Base-by-base conservation (phyloP, 441 rosid species). In the Viola pubescens region DNA sequence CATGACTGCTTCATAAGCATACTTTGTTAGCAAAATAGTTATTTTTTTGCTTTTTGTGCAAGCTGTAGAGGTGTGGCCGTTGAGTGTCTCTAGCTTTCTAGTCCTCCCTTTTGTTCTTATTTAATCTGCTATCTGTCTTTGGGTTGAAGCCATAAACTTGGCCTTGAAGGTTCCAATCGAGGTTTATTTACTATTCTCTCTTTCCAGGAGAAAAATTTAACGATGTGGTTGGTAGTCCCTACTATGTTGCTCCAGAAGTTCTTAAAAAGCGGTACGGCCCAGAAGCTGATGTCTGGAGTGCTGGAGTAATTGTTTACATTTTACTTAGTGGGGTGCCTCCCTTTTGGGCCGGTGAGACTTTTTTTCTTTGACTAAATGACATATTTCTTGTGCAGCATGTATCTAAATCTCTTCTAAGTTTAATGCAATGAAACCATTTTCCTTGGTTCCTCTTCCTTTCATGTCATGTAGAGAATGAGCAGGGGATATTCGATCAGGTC, bases 261-360 rank as follows among this genome's bases (percentile, higher is more conserved):
- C 80, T 92, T 64, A 77, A 72, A 69, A 92, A 92, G 74, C 85
- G 69, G 54, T 92, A 92, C 60, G 97, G 97, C 66, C 91, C 84
- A 50, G 97, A 92, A 78, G 81, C 97, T 53, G 98, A 92, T 77
- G 98, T 92, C 7, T 89, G 98, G 98, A 92, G 98, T 79, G 98
- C 97, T 57, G 98, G 98, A 69, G 91, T 92, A 50, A 89, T 91
- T 59, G 76, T 89, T 63, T 91, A 87, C 77, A 91, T 91, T 67
- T 79, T 91, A 43, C 77, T 91, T 68, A 87, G 97, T 51, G 98
- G 98, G 59, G 98, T 91, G 60, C 98, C 98, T 73, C 98, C 98
- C 11, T 92, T 92, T 61, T 92, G 98, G 98, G 98, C 94, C 7
- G 98, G 98, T 89, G 64, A 77, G 81, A 48, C 26, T 54, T 52